phyloP scores from a whole-genome alignment of 2,329 filamentous ascomycete genomes.

The Fusarium napiforme region DNA sequence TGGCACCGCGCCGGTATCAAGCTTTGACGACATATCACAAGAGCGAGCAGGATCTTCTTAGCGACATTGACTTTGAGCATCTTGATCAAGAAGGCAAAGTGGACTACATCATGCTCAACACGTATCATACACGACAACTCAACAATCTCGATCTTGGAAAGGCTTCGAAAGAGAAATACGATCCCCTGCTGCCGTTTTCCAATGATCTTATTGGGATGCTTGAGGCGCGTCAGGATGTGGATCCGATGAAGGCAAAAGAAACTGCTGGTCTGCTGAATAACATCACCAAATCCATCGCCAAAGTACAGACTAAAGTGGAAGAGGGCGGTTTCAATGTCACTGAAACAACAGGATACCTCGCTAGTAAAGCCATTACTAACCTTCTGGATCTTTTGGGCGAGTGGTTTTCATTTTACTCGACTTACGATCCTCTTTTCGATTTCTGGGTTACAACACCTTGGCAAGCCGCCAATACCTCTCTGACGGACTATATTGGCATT shows the following conservation, averaged over 20 bases:
- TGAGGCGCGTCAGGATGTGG: conserved; percentile 29
- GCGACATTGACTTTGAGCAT: conserved; percentile 13
- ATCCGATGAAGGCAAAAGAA: conserved; percentile 26
- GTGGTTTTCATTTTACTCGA: conserved; percentile 31
- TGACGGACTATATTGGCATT: no score
- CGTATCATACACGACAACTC: conserved; percentile 20
- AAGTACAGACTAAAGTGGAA: conserved; percentile 17
- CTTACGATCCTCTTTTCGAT: conserved; percentile 28
- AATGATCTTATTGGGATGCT: conserved; percentile 18
- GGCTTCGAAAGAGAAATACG: conserved; percentile 1
- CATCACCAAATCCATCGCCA: conserved; percentile 19
- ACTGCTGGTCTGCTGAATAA: conserved; percentile 14
- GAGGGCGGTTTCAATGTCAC: conserved; percentile 22
- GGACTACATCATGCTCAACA: conserved; percentile 31
- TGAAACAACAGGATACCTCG: conserved; percentile 22
- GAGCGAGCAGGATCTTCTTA: conserved; percentile 9
- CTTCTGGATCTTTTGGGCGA: conserved; percentile 15
- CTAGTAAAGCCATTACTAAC: conserved; percentile 6
- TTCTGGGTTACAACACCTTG: conserved; percentile 34
- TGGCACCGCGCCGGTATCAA: conserved; percentile 6
- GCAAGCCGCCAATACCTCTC: conserved; percentile 3
- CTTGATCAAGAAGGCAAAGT: conserved; percentile 32
- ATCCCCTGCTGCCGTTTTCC: background rate
- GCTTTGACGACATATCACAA: conserved; percentile 18
- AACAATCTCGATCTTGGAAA: conserved; percentile 25